Base-by-base conservation (phyloP, 108 stramenopile species). In the Cyclotella kingstonii region DNA sequence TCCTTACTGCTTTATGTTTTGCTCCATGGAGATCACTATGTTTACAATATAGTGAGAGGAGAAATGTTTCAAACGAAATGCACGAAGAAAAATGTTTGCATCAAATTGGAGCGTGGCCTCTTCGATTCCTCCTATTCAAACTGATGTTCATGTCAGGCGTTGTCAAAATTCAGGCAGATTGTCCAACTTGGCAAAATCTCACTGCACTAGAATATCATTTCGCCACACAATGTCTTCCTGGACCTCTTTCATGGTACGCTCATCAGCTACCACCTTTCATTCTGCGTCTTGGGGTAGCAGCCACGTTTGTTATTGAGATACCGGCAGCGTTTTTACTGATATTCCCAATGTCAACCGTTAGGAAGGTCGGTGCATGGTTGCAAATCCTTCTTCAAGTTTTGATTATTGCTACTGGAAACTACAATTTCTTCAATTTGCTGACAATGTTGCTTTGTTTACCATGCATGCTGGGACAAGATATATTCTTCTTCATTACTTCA, bases 161-260 rank as follows among this genome's bases (percentile, higher is more conserved):
- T 29, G 90, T 91, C 3, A 91, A 91, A 54, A 67, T 88, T 29
- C 79, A 82, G 63, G 65, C 84, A 0, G 50, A 70, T 11, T 89
- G 88, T 43, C 84, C 84, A 0, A 89, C 88, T 15, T 89, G 88
- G 88, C 12, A 64, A 8, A 54, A 77, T 47, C 55, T 90, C n/a
- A 87, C 85, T 0, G 89, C 89, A 10, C 53, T 86, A 6, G 89
- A 84, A 60, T 86, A 73, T 65, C 89, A 90, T 53, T 90, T 84
- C 76, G 84, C 84, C 0, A 81, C 85, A 3, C 84, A 86, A 55
- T 81, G 79, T 54, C 68, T 86, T 8, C 85, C 89, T 15, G 71
- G 80, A 19, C 71, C 80, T 0, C 43, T 82, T 28, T 73, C 89
- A 21, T 84, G 82, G 81, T 60, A 70, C 56, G 68, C 76, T 14